Evolutionary conservation across 2,329 filamentous ascomycete species (phyloP).

Genomic region (Colletotrichum endophyticum): DNA sequence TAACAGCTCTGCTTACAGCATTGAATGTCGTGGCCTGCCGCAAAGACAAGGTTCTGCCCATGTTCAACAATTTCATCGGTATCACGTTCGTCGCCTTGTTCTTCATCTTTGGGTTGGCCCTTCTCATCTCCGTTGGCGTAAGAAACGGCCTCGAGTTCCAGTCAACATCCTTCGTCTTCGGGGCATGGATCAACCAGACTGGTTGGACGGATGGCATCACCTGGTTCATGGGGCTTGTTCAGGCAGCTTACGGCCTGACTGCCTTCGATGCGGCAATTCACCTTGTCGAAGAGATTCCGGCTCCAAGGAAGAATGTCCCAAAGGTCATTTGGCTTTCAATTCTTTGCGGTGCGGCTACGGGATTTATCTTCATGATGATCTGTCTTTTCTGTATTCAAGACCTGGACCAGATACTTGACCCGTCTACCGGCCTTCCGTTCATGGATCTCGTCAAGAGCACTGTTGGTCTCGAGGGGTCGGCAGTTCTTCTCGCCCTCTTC

Average conservation of each 20-base stretch:
- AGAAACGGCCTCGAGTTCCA: conserved; percentile 50
- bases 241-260: conserved; percentile 60
- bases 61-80: conserved; percentile 62
- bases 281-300: conserved; percentile 62
- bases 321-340: conserved; percentile 58
- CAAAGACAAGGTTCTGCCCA: conserved; percentile 49
- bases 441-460: conserved; percentile 50
- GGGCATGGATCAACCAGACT: conserved; percentile 52
- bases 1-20: conserved; percentile 50
- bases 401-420: conserved; percentile 43
- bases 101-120: conserved; percentile 52
- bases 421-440: conserved; percentile 48
- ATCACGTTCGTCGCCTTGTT: conserved; percentile 57
- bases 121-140: conserved; percentile 57
- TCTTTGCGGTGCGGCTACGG: conserved; percentile 49
- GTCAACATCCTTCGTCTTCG: conserved; percentile 56
- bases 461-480: conserved; percentile 43
- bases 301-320: conserved; percentile 54
- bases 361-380: conserved; percentile 57
- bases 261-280: conserved; percentile 65
- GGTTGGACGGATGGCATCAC: conserved; percentile 60
- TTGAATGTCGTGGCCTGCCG: conserved; percentile 59
- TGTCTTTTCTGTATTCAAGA: conserved; percentile 57
- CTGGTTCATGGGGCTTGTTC: conserved; percentile 64
- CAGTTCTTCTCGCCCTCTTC: conserved; percentile 54